These are phyloP conservation scores for Phytophthora tubulina DNA, from an alignment of 352 stramenopile genomes.

Conservation along the genomic window DNA sequence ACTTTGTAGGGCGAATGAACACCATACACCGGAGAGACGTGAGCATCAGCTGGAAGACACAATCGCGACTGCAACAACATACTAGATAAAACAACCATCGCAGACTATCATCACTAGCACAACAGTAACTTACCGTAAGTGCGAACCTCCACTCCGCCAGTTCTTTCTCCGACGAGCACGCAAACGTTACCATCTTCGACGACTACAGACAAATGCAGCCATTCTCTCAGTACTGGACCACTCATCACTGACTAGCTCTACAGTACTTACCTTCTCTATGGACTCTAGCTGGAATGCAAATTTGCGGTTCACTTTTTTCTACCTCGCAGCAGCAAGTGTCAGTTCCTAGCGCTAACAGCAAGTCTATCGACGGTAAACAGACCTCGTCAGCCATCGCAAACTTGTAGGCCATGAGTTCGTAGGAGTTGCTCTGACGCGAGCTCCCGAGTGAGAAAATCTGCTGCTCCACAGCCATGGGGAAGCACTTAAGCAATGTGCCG, in stretches of 20 bases:
- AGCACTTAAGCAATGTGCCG: slow-evolving; percentile 75
- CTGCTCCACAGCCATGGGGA: slow-evolving; percentile 72
- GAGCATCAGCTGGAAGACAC: slow-evolving; percentile 32
- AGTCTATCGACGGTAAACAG: background rate
- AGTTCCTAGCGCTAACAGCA: background rate
- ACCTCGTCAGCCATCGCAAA: slow-evolving; percentile 62
- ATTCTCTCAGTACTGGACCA: background rate
- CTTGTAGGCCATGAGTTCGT: slow-evolving; percentile 60
- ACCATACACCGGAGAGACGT: slow-evolving; percentile 35
- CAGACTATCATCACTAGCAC: background rate
- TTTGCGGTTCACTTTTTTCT: slow-evolving; percentile 74
- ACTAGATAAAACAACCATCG: background rate
- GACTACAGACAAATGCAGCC: slow-evolving; percentile 31
- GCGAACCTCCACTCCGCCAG: slow-evolving; percentile 66
- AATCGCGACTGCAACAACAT: slow-evolving; percentile 23
- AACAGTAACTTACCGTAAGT: slow-evolving; percentile 49
- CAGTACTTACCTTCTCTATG: slow-evolving; percentile 52
- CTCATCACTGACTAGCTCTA: background rate
- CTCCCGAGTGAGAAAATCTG: slow-evolving; percentile 67
- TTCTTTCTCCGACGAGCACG: slow-evolving; percentile 65
- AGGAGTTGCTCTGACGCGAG: slow-evolving; percentile 53
- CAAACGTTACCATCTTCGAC: slow-evolving; percentile 66
- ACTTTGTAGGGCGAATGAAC: background rate
- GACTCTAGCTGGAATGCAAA: slow-evolving; percentile 70
- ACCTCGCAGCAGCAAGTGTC: slow-evolving; percentile 4